These are phyloP conservation scores for Thuidium tamariscinum DNA, from an alignment of 225 moss, liverwort and hornwort genomes.

Conservation along the genomic window DNA sequence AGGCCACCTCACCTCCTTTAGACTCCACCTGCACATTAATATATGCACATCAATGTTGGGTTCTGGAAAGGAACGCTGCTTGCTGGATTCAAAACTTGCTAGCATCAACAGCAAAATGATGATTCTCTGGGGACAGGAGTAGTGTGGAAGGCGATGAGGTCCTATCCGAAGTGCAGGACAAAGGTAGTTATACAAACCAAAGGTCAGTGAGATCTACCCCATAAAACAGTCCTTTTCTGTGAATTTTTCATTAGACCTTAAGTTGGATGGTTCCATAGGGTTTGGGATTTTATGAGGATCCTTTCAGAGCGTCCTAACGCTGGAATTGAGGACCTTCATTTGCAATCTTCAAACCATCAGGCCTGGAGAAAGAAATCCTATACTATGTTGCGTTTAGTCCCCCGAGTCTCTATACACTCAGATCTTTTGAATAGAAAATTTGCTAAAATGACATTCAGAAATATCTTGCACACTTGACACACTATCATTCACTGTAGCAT, in stretches of 20 bases:
- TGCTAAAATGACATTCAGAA: not conserved
- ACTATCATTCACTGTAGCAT: not conserved
- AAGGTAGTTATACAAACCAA: not conserved
- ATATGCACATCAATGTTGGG: not conserved
- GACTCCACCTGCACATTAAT: constrained; percentile 30
- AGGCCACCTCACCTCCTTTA: constrained; percentile 37
- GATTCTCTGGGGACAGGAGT: not conserved
- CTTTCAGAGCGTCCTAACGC: not conserved
- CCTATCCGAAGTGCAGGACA: not conserved
- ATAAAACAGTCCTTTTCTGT: not conserved
- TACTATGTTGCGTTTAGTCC: not conserved
- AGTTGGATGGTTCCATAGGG: not conserved
- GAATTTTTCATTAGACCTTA: not conserved
- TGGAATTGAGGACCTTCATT: not conserved
- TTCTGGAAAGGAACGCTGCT: not conserved
- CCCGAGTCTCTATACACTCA: not conserved
- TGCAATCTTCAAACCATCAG: not conserved
- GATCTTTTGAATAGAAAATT: not conserved
- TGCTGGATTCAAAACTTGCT: not conserved
- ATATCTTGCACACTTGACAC: not conserved
- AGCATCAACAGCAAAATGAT: not conserved
- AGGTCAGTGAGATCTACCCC: not conserved
- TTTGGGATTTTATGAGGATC: not conserved
- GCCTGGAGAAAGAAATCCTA: not conserved
- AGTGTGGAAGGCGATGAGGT: not conserved